Percentiles rank a stretch among this genome's conserved stretches.
phyloP scores from a whole-genome alignment of 192 early-diverging fungal species.

The Spizellomyces sp. region DNA sequence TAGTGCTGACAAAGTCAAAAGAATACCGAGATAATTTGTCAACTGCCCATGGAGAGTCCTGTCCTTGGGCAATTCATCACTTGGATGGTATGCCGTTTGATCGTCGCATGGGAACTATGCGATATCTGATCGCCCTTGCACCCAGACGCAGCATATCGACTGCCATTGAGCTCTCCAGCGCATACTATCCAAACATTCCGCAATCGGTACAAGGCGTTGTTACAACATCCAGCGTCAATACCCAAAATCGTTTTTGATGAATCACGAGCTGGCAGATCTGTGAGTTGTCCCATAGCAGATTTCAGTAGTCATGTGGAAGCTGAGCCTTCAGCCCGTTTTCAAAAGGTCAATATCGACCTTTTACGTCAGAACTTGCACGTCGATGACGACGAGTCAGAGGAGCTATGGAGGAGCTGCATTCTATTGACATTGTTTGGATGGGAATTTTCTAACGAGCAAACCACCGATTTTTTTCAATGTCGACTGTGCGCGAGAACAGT shows the following conservation, averaged over 20 bases:
- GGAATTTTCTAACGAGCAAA: neutral
- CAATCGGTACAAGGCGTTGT: slow-evolving; percentile 3
- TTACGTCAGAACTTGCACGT: neutral
- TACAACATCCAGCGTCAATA: neutral
- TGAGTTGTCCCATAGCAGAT: no score
- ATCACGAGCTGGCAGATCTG: neutral
- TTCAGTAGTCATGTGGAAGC: neutral
- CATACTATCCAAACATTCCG: neutral
- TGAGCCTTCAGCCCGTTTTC: neutral
- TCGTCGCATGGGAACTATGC: neutral
- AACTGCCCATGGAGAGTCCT: slow-evolving; percentile 1
- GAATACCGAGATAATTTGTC: neutral
- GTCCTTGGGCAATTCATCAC: neutral
- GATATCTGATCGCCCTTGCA: neutral
- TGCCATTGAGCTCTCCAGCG: slow-evolving; percentile 14
- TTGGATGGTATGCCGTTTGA: slow-evolving; percentile 5
- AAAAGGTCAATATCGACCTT: neutral
- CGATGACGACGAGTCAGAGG: neutral
- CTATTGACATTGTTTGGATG: slow-evolving; percentile 18
- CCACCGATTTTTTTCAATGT: slow-evolving; percentile 6
- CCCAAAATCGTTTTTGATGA: neutral
- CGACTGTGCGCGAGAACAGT: slow-evolving; percentile 8
- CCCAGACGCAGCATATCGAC: slow-evolving; percentile 11
- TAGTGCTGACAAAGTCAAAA: neutral
- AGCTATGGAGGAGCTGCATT: neutral